Base-by-base conservation (phyloP, 2,329 filamentous ascomycete genomes). In the Cadophora gregata region DNA sequence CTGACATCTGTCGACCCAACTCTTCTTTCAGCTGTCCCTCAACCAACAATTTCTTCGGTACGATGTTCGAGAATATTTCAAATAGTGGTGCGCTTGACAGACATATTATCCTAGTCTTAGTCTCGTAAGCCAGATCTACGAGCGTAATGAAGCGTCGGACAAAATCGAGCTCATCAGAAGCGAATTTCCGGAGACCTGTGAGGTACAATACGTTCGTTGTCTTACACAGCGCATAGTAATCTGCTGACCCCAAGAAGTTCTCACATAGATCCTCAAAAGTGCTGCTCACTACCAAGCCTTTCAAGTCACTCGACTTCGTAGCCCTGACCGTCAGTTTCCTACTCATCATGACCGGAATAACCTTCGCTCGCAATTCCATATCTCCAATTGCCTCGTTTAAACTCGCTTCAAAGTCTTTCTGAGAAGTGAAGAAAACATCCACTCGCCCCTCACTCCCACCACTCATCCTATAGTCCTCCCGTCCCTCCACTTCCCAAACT, bases 61-160 rank as follows among this genome's bases (percentile, higher is more conserved):
- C 51, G n/a, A 68, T 63, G 45, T 68, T 63, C n/a, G 51, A 42
- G 31, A 68, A 68, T 2, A 65, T 55, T 10, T 65, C 66, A 25
- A 59, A 55, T 16, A 68, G 25, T 19, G 66, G 63, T 38, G 55
- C 63, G n/a, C 58, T 65, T 21, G 63, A 65, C 6, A 68, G 31
- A 56, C 63, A 68, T 10, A 68, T 33, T n/a, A 68, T 62, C 27
- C 63, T 63, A 21, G 66, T 68, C 45, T 65, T 68, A 1, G 63
- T 50, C 51, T 68, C 63, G 27, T 68, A 68, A 29, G 66, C 66
- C 10, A 68, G 66, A 63, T 68, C 66, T 16, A 68, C 63, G 10
- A 68, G 66, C 27, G 63, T 65, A 31, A 68, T 63, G 24, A 68
- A 68, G 12, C 66, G 36, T 19, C 66, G 59, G 12, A 63, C 66